Evolutionary conservation across 2,329 filamentous ascomycete genomes (phyloP).

Genomic region (Claviceps africana): DNA sequence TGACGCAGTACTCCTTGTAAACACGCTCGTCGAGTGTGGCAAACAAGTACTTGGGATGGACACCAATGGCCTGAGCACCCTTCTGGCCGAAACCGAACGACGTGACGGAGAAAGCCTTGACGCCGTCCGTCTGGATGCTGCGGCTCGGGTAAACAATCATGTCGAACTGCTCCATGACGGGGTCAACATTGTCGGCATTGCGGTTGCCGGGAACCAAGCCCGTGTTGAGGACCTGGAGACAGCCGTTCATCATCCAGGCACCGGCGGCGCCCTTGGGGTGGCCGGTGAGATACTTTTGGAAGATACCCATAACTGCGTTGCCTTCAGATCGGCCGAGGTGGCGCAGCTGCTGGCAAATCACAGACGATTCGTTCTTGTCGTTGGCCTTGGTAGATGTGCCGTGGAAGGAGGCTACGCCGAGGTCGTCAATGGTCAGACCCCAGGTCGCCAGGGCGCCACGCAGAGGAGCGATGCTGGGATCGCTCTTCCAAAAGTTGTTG

Average conservation of each 20-base stretch:
- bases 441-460: constrained; percentile 93
- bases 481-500: constrained; percentile 98
- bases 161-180: constrained; percentile 93
- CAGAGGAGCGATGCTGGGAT: constrained; percentile 83
- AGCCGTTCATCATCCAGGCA: constrained; percentile 99
- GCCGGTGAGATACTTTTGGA: constrained; percentile 98
- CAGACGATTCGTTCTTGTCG: constrained; percentile 98
- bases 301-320: constrained; percentile 89
- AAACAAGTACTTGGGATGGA: constrained; percentile 91
- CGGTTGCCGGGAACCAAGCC: constrained; percentile 93
- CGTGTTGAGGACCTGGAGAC: constrained; percentile 84
- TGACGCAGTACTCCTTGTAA: constrained; percentile 69
- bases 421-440: constrained; percentile 94
- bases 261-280: constrained; percentile 98
- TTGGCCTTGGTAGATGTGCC: constrained; percentile 97
- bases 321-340: constrained; percentile 94
- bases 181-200: constrained; percentile 94
- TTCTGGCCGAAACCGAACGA: constrained; percentile 99
- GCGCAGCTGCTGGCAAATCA: constrained; percentile 89
- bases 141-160: constrained; percentile 95
- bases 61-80: constrained; percentile 91
- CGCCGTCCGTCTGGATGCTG: constrained; percentile 88
- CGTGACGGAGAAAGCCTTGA: constrained; percentile 97
- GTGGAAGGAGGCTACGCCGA: constrained; percentile 94
- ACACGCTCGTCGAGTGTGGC: constrained; percentile 81